Conservation (phyloP, 208 protist genomes). For the Acanthamoeba comandoni region DNA sequence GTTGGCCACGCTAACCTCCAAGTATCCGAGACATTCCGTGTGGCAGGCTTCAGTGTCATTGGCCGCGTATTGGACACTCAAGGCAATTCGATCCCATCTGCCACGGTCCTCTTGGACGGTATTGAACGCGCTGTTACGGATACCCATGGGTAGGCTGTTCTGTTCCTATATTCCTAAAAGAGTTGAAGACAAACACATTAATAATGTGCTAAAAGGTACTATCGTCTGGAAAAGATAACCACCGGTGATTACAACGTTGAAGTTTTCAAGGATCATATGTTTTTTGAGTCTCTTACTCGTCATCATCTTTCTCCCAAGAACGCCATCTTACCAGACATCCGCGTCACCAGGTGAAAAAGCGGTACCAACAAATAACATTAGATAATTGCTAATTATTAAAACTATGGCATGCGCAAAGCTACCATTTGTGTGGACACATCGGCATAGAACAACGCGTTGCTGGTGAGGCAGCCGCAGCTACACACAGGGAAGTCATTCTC, state of each 20-base stretch:
- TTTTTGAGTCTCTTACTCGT: constrained; percentile 54
- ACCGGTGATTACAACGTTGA: constrained; percentile 55
- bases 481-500: constrained; percentile 7
- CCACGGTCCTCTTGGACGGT: constrained; percentile 64
- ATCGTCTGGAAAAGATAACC: constrained; percentile 67
- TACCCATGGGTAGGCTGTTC: background rate
- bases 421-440: constrained; percentile 2
- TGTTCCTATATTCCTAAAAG: background rate
- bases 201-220: background rate
- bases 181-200: background rate
- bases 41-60: constrained; percentile 67
- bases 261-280: constrained; percentile 58
- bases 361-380: background rate
- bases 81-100: constrained; percentile 26
- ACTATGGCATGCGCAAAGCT: background rate
- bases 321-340: constrained; percentile 31
- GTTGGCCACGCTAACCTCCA: constrained; percentile 54
- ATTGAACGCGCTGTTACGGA: constrained; percentile 56
- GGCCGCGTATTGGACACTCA: constrained; percentile 59
- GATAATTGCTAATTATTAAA: background rate
- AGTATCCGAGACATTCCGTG: constrained; percentile 54
- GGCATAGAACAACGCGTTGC: background rate
- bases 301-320: constrained; percentile 54
- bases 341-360: background rate
- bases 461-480: background rate